Evolutionary conservation across 2,329 filamentous ascomycete genomes (phyloP).

Genomic region (Fusarium equiseti): DNA sequence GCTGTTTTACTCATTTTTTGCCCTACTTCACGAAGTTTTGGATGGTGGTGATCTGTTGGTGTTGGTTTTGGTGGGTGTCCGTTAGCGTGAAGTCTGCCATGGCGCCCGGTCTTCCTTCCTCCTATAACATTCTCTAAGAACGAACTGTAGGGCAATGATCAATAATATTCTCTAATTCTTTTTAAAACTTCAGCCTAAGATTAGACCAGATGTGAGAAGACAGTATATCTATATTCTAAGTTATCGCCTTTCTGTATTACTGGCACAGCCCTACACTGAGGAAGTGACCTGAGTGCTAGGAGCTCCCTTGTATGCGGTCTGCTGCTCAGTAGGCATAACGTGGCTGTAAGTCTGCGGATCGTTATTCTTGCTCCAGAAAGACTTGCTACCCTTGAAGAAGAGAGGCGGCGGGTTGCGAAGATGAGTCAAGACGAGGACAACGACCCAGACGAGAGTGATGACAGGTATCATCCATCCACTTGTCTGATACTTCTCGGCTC

Average conservation of each 20-base stretch:
- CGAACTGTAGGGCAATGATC: background rate
- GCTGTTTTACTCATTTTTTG: background rate
- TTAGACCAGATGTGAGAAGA: background rate
- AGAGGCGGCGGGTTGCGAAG: slow-evolving; percentile 45
- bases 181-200: background rate
- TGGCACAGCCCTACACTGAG: background rate
- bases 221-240: too few species aligned
- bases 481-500: slow-evolving; percentile 38
- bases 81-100: background rate
- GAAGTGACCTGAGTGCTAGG: background rate
- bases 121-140: background rate
- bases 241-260: too few species aligned
- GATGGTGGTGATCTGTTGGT: background rate
- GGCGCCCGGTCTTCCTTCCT: background rate
- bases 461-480: slow-evolving; percentile 52
- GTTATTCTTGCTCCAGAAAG: slow-evolving; percentile 32
- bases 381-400: slow-evolving; percentile 37
- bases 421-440: slow-evolving; percentile 52
- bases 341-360: slow-evolving; percentile 26
- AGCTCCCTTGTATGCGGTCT: slow-evolving; percentile 24
- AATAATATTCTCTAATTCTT: background rate
- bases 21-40: background rate
- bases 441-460: slow-evolving; percentile 52
- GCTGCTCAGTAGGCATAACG: slow-evolving; percentile 17
- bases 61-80: background rate